Conservation (phyloP, 768 basidiomycete species). For the Brasilioporus rufonigricans region DNA sequence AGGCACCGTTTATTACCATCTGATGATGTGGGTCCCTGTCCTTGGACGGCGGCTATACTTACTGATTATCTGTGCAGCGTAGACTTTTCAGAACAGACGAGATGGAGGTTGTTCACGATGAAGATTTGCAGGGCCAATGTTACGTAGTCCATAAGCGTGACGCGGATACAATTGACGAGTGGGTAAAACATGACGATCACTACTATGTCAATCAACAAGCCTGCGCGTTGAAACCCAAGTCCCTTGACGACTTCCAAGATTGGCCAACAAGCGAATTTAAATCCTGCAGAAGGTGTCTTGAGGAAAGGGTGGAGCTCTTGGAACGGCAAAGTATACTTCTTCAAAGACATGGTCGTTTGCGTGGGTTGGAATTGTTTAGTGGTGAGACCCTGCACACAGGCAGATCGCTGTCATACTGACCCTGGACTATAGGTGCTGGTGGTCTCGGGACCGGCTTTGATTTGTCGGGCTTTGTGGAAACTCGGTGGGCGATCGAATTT, state of each 20-base stretch:
- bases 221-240: constrained; percentile 15
- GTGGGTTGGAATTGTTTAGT: constrained; percentile 66
- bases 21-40: constrained; percentile 41
- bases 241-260: constrained; percentile 21
- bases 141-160: constrained; percentile 43
- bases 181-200: constrained; percentile 57
- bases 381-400: constrained; percentile 38
- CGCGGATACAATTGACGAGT: constrained; percentile 27
- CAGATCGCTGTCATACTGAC: background rate
- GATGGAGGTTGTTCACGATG: constrained; percentile 26
- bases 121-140: constrained; percentile 53
- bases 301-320: constrained; percentile 31
- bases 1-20: constrained; percentile 20
- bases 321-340: constrained; percentile 31
- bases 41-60: background rate
- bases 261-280: constrained; percentile 30
- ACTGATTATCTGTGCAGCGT: constrained; percentile 22
- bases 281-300: constrained; percentile 41
- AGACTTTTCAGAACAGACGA: constrained; percentile 42
- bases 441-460: constrained; percentile 70
- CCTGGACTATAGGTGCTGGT: constrained; percentile 55
- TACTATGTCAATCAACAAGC: constrained; percentile 48
- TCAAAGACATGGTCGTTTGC: constrained; percentile 42
- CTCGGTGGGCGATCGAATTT: constrained; percentile 68
- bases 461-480: constrained; percentile 58